phyloP scores from a whole-genome alignment of 805 yeast species.

The Schizosaccharomyces octosporus region DNA sequence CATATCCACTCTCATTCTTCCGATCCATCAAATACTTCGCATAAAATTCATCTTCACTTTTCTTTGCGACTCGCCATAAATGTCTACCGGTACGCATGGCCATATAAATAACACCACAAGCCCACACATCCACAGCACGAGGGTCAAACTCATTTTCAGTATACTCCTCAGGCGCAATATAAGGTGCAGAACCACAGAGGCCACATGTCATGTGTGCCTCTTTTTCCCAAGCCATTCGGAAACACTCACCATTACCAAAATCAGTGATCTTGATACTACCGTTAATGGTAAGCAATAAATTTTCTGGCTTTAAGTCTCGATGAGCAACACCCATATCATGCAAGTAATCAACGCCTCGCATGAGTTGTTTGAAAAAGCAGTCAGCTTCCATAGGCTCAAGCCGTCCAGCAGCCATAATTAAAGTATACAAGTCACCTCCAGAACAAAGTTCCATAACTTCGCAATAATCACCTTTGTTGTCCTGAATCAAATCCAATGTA shows the following conservation, averaged over 20 bases:
- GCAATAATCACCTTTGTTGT: slow-evolving; percentile 43
- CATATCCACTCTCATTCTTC: slow-evolving; percentile 64
- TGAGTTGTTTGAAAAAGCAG: slow-evolving; percentile 67
- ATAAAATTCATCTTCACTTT: slow-evolving; percentile 58
- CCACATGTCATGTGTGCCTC: slow-evolving; percentile 45
- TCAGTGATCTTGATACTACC: slow-evolving; percentile 56
- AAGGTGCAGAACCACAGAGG: slow-evolving; percentile 73
- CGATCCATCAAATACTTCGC: slow-evolving; percentile 50
- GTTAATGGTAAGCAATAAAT: slow-evolving; percentile 38
- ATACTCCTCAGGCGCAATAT: slow-evolving; percentile 80
- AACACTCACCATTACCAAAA: slow-evolving; percentile 79
- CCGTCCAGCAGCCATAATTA: slow-evolving; percentile 27
- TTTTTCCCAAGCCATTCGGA: slow-evolving; percentile 71
- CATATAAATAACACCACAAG: slow-evolving; percentile 53
- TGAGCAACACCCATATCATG: slow-evolving; percentile 85
- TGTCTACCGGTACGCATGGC: slow-evolving; percentile 82
- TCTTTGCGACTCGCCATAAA: slow-evolving; percentile 61
- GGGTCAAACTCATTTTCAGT: slow-evolving; percentile 39
- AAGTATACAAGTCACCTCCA: slow-evolving; percentile 52
- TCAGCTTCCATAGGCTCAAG: slow-evolving; percentile 50
- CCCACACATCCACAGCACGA: slow-evolving; percentile 68
- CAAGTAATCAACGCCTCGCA: slow-evolving; percentile 62
- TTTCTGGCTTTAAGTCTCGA: slow-evolving; percentile 79
- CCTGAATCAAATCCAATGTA: slow-evolving; percentile 58
- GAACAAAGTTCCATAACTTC: slow-evolving; percentile 94